phyloP scores from a whole-genome alignment of 768 basidiomycete species.

The Phanerodontia chrysosporium region DNA sequence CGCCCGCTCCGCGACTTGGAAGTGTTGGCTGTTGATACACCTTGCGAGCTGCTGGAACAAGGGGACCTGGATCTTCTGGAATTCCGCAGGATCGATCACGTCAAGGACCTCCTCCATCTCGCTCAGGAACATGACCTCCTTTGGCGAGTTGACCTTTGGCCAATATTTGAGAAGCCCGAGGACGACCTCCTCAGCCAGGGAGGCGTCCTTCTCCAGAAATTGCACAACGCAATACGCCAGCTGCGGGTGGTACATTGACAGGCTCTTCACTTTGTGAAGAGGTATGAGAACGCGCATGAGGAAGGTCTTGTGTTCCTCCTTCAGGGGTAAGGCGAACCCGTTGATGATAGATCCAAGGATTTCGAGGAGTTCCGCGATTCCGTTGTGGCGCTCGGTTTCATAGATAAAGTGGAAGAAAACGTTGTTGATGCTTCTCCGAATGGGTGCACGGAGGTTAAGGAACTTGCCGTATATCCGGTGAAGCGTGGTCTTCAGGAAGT shows the following conservation, averaged over 20 bases:
- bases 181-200: conserved; percentile 92
- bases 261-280: conserved; percentile 94
- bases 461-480: conserved; percentile 99
- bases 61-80: conserved; percentile 90
- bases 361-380: conserved; percentile 96
- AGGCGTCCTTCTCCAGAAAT: conserved; percentile 94
- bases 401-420: conserved; percentile 99
- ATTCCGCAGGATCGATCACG: conserved; percentile 94
- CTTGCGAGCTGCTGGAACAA: conserved; percentile 92
- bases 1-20: conserved; percentile 98
- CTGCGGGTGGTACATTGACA: conserved; percentile 99
- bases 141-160: conserved; percentile 99
- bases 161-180: conserved; percentile 94
- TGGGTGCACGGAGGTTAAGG: conserved; percentile 96
- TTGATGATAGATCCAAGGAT: conserved; percentile 99
- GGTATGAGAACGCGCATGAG: conserved; percentile 91
- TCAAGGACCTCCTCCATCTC: conserved; percentile 99
- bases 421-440: conserved; percentile 98
- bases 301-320: conserved; percentile 99
- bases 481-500: conserved; percentile 97
- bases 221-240: conserved; percentile 98
- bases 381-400: conserved; percentile 98
- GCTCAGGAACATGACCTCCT: conserved; percentile 99
- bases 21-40: conserved; percentile 99
- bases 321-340: conserved; percentile 94